Conservation (phyloP, 495 filamentous ascomycete species). For the Podospora bellae-mahoneyi region DNA sequence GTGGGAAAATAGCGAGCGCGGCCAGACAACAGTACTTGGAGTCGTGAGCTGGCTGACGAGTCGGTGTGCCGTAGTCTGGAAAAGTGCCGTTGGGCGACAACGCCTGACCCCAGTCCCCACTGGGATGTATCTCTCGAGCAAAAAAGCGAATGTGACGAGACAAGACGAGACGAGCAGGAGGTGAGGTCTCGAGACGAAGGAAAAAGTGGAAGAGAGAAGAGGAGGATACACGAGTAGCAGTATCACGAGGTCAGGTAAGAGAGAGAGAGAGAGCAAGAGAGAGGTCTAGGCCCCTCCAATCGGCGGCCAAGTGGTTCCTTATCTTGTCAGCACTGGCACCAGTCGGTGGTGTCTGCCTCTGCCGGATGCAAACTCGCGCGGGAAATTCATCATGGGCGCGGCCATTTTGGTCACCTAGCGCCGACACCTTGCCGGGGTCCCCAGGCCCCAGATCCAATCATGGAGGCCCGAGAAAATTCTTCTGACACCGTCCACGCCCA, state of each 20-base stretch:
- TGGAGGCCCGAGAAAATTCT: slow-evolving; percentile 13
- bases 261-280: neutral
- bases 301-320: neutral
- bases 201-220: slow-evolving; percentile 6
- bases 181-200: neutral
- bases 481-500: neutral
- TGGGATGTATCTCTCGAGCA: neutral
- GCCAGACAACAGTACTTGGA: neutral
- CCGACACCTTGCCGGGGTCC: slow-evolving; percentile 14
- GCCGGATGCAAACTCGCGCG: slow-evolving; percentile 1
- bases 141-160: slow-evolving; percentile 17
- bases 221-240: neutral
- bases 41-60: neutral
- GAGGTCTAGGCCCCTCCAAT: neutral
- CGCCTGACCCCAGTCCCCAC: neutral
- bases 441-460: slow-evolving; percentile 12
- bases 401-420: slow-evolving; percentile 13
- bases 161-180: slow-evolving; percentile 4
- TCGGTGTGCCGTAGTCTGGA: neutral
- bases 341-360: slow-evolving; percentile 2
- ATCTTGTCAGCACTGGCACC: neutral
- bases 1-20: neutral
- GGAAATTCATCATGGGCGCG: slow-evolving; percentile 16
- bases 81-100: neutral
- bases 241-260: slow-evolving; percentile 1